phyloP scores from a whole-genome alignment of 106 monocot genomes.

The Dendrobium huoshanense region DNA sequence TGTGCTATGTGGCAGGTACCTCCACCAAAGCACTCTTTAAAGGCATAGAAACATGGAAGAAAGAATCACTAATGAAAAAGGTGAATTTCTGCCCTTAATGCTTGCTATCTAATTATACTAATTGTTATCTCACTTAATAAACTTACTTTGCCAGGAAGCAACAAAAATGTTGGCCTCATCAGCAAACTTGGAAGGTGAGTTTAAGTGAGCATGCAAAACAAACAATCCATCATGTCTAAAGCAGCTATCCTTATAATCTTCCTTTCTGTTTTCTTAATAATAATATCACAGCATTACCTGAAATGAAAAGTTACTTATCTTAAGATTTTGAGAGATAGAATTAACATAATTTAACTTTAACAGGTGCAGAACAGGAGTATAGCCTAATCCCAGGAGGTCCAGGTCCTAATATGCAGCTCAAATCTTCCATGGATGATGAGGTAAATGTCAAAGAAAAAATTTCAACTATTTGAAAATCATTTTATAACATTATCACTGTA shows the following conservation, averaged over 20 bases:
- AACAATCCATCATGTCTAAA: not conserved
- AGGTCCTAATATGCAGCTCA: slow-evolving; percentile 10
- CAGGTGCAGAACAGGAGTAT: slow-evolving; percentile 29
- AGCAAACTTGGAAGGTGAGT: slow-evolving; percentile 19
- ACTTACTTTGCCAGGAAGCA: slow-evolving; percentile 25
- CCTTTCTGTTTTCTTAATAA: not conserved
- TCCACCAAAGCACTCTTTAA: slow-evolving; percentile 44
- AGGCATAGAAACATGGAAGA: slow-evolving; percentile 46
- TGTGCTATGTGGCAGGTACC: slow-evolving; percentile 26
- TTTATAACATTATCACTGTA: not conserved
- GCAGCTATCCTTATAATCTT: not conserved
- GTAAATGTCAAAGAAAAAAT: not conserved
- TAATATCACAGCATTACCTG: not conserved
- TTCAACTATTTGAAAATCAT: not conserved
- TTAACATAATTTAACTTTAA: slow-evolving; percentile 6
- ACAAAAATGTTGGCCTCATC: slow-evolving; percentile 19
- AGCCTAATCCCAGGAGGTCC: slow-evolving; percentile 22
- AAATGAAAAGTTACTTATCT: not conserved
- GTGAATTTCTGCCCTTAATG: not conserved
- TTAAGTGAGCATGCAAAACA: not conserved
- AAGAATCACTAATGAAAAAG: slow-evolving; percentile 40
- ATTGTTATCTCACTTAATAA: not conserved
- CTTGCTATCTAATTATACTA: not conserved
- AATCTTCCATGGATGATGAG: slow-evolving; percentile 23
- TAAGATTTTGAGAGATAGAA: not conserved